A percentile compares a stretch with the other conserved stretches of the same genome.
Evolutionary conservation across 768 basidiomycete species (phyloP).

Genomic region (Tremella fuciformis): DNA sequence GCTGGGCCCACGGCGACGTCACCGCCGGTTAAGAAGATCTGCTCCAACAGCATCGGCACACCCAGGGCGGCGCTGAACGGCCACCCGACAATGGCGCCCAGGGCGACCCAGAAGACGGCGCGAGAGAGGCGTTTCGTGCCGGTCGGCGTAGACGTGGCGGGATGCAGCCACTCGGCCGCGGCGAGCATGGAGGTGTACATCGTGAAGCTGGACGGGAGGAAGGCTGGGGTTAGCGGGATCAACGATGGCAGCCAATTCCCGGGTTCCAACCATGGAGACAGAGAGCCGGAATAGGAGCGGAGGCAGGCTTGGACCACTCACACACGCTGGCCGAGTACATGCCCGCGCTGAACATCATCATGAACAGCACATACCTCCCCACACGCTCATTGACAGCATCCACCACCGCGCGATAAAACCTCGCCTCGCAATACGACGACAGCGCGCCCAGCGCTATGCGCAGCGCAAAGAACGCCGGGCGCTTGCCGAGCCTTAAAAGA

Average conservation of each 20-base stretch:
- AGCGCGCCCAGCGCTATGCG: slow-evolving; percentile 73
- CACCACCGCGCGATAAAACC: slow-evolving; percentile 74
- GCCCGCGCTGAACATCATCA: slow-evolving; percentile 77
- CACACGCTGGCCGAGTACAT: slow-evolving; percentile 92
- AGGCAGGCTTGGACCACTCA: slow-evolving; percentile 51
- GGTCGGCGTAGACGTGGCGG: slow-evolving; percentile 55
- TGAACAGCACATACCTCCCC: slow-evolving; percentile 89
- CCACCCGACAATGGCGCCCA: slow-evolving; percentile 90
- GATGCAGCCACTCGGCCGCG: slow-evolving; percentile 60
- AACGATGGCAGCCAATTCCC: neutral
- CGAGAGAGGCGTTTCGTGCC: slow-evolving; percentile 60
- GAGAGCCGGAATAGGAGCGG: slow-evolving; percentile 2
- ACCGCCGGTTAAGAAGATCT: slow-evolving; percentile 71
- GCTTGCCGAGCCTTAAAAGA: slow-evolving; percentile 63
- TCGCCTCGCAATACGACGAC: slow-evolving; percentile 72
- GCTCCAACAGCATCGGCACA: slow-evolving; percentile 85
- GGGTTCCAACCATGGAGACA: slow-evolving; percentile 8
- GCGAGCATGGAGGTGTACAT: slow-evolving; percentile 86
- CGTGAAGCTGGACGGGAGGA: slow-evolving; percentile 91
- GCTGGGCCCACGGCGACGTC: slow-evolving; percentile 55
- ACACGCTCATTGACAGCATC: slow-evolving; percentile 82
- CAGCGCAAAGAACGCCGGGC: slow-evolving; percentile 82
- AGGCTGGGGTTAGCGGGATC: slow-evolving; percentile 62
- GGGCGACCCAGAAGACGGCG: slow-evolving; percentile 69
- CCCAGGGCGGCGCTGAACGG: slow-evolving; percentile 87